Percentiles rank a stretch among this genome's conserved stretches.
phyloP scores from a whole-genome alignment of 345 rosid genomes.

The Eucalyptus pauciflora region DNA sequence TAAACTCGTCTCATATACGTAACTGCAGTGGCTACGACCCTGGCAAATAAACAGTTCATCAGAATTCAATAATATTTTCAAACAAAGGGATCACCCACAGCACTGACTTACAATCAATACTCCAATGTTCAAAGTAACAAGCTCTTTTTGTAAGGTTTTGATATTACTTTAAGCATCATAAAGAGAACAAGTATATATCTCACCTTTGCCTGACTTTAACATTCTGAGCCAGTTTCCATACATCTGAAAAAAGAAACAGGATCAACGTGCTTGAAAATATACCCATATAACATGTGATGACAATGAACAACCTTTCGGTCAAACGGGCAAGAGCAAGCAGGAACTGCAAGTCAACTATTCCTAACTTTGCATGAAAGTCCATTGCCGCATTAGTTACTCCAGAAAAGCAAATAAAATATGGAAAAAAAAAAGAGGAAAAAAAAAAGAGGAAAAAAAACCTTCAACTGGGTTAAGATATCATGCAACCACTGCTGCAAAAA shows the following conservation, averaged over 20 bases:
- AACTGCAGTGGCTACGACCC: constrained; percentile 91
- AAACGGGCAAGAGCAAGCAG: neutral
- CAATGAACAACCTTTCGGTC: neutral
- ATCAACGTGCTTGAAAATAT: neutral
- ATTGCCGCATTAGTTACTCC: neutral
- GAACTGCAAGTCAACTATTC: neutral
- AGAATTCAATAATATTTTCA: neutral
- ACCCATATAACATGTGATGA: neutral
- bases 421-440: neutral
- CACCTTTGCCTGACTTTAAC: constrained; percentile 97
- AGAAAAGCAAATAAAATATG: neutral
- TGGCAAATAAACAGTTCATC: constrained; percentile 16
- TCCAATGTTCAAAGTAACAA: neutral
- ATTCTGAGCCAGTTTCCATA: constrained; percentile 63
- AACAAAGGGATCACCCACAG: neutral
- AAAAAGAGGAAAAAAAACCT: neutral
- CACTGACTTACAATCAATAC: neutral
- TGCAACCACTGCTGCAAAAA: neutral
- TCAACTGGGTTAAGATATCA: neutral
- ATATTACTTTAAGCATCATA: neutral
- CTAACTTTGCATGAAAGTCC: neutral
- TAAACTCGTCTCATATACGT: constrained; percentile 95
- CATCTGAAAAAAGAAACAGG: constrained; percentile 29
- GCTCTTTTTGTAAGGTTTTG: neutral
- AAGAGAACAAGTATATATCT: constrained; percentile 9